These are phyloP conservation scores for Leccinum boreale DNA, from an alignment of 768 basidiomycete species.

Conservation along the genomic window DNA sequence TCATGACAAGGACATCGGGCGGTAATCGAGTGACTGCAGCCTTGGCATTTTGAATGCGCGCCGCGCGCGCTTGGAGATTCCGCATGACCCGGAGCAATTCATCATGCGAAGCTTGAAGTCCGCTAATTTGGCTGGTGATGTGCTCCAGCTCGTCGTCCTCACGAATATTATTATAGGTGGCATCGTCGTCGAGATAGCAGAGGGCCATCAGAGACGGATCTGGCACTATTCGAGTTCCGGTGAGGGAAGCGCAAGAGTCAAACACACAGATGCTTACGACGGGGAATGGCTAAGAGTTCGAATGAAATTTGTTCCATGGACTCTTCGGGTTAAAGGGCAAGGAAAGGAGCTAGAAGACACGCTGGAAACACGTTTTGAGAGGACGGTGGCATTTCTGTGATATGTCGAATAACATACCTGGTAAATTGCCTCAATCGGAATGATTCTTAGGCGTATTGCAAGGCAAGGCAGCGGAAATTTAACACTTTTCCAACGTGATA, in stretches of 20 bases:
- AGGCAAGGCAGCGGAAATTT: slow-evolving; percentile 22
- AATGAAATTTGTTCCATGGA: slow-evolving; percentile 18
- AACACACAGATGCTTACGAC: slow-evolving; percentile 15
- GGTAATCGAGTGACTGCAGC: slow-evolving; percentile 30
- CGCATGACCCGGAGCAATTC: slow-evolving; percentile 26
- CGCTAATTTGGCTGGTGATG: slow-evolving; percentile 23
- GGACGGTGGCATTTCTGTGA: slow-evolving; percentile 8
- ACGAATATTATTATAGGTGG: slow-evolving; percentile 1
- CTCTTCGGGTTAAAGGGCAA: slow-evolving; percentile 27
- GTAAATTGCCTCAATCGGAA: slow-evolving; percentile 18
- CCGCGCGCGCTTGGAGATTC: slow-evolving; percentile 27
- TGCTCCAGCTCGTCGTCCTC: slow-evolving; percentile 26
- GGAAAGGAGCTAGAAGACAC: slow-evolving; percentile 18
- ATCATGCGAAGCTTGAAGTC: slow-evolving; percentile 29
- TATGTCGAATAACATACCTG: slow-evolving; percentile 19
- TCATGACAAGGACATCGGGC: slow-evolving; percentile 29
- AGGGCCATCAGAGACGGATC: slow-evolving; percentile 26
- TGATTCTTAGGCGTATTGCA: slow-evolving; percentile 7
- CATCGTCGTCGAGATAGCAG: slow-evolving; percentile 21
- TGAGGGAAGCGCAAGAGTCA: slow-evolving; percentile 2
- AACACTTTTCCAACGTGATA: slow-evolving; percentile 6
- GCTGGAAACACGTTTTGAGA: slow-evolving; percentile 30
- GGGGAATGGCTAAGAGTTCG: slow-evolving; percentile 19
- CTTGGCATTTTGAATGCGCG: slow-evolving; percentile 30
- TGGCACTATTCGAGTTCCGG: slow-evolving; percentile 2